Evolutionary conservation across 2,329 filamentous ascomycete genomes (phyloP).

Genomic region (Clarireedia sp.): DNA sequence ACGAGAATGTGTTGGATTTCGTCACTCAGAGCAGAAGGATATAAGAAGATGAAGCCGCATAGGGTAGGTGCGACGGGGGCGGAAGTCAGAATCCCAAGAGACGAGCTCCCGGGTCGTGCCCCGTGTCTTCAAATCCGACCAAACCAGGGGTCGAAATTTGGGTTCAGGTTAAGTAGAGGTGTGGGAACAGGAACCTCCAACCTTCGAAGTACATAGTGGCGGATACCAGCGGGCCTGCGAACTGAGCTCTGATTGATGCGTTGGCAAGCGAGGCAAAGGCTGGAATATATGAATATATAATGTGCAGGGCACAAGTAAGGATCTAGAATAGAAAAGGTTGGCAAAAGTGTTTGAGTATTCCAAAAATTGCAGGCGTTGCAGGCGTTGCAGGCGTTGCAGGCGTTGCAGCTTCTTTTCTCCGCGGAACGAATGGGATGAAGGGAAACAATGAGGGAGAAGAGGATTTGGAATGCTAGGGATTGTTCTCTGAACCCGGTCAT

Average conservation of each 20-base stretch:
- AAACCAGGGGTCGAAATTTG: background rate
- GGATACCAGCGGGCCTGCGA: background rate
- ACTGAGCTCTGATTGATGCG: slow-evolving; percentile 5
- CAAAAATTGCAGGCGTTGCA: background rate
- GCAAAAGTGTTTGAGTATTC: background rate
- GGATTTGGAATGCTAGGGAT: no score
- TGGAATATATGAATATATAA: background rate
- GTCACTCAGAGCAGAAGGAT: background rate
- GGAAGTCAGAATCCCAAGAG: slow-evolving; percentile 7
- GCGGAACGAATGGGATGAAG: no score
- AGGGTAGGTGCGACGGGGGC: background rate
- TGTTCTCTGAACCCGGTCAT: slow-evolving; percentile 2
- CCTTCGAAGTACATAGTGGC: background rate
- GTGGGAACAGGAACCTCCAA: background rate
- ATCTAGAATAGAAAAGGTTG: background rate
- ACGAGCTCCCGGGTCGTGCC: slow-evolving; percentile 6
- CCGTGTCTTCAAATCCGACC: slow-evolving; percentile 10
- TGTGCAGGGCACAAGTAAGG: background rate
- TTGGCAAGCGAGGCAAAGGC: background rate
- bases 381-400: background rate
- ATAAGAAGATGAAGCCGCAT: background rate
- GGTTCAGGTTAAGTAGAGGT: background rate
- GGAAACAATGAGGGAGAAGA: no score
- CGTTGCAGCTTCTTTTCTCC: background rate
- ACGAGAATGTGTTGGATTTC: background rate